Evolutionary conservation across 106 monocot genomes (phyloP), one percentile per base, ranked within the genome.

Genomic region (Allium sativum): DNA sequence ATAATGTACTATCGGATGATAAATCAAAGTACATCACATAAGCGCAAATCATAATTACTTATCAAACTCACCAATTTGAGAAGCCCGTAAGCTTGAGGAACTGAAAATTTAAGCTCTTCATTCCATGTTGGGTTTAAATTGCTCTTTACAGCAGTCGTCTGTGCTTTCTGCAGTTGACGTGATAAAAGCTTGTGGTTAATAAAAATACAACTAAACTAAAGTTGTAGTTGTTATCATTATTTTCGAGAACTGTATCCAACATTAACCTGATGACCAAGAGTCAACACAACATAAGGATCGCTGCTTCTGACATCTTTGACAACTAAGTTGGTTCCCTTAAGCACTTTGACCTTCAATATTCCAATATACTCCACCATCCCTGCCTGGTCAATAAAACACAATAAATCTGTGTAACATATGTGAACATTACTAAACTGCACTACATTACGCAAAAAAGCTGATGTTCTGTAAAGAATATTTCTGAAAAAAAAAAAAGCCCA

Each of bases 111-210:
- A 40, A 90, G 79, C 70, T 75, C 85, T 59, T 92, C 91, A 55
- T 92, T 86, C 91, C 91, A 92, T 52, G 83, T 70, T 12, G 91
- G 91, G 56, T 92, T 92, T 62, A 92, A 52, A 71, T 86, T 86
- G 45, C 82, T 77, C 51, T 83, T 72, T 14, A 70, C 77, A 7
- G 86, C 80, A 18, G 74, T 53, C 20, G 86, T 92, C 59, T 72
- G 74, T 14, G 69, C 80, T 62, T 40, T 92, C 91, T 92, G 80
- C 47, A 74, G 43, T 40, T 15, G 17, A 64, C 9, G 55, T 47
- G 41, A 71, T 40, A 54, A 19, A 19, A 11, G 17, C 48, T 21
- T 20, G 44, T 31, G 1, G 31, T 31, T 31, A 5, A 31, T 31
- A 31, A 2, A 31, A 31, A 31, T 31, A 31, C 31, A 31, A 31